A percentile compares a stretch with the other conserved stretches of the same genome.
phyloP scores from a whole-genome alignment of 441 rosid genomes.

The Erodium texanum region DNA sequence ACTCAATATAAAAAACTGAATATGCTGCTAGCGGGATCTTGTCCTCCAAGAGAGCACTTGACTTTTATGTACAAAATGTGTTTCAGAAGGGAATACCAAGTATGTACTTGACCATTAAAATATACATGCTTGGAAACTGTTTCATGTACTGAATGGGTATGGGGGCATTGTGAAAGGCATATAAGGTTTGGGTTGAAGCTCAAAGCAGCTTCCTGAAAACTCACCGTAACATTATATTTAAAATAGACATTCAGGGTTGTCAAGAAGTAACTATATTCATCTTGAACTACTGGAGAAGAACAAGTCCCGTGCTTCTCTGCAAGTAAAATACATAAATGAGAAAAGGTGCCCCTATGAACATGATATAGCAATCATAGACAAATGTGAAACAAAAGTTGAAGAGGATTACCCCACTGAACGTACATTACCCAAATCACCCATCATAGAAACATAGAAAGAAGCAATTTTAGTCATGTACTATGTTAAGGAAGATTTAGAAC shows the following conservation, averaged over 20 bases:
- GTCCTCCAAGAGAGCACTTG: background rate
- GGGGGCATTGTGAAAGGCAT: too few species aligned
- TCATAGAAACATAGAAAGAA: slow-evolving; percentile 27
- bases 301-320: slow-evolving; percentile 98
- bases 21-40: background rate
- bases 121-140: too few species aligned
- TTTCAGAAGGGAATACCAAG: background rate
- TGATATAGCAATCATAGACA: slow-evolving; percentile 8
- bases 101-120: background rate
- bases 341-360: slow-evolving; percentile 4
- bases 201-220: slow-evolving; percentile 24
- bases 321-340: slow-evolving; percentile 16
- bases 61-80: background rate
- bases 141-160: background rate
- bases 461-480: slow-evolving; percentile 29
- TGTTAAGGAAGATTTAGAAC: slow-evolving; percentile 9
- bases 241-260: slow-evolving; percentile 62
- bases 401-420: slow-evolving; percentile 80
- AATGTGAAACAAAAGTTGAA: slow-evolving; percentile 20
- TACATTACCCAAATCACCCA: slow-evolving; percentile 26
- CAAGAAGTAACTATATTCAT: slow-evolving; percentile 68
- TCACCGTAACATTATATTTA: slow-evolving; percentile 79
- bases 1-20: background rate
- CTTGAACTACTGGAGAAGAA: slow-evolving; percentile 54
- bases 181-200: background rate